These are phyloP conservation scores for Talaromyces pinophilus DNA, from an alignment of 2,329 filamentous ascomycete species.

Conservation along the genomic window DNA sequence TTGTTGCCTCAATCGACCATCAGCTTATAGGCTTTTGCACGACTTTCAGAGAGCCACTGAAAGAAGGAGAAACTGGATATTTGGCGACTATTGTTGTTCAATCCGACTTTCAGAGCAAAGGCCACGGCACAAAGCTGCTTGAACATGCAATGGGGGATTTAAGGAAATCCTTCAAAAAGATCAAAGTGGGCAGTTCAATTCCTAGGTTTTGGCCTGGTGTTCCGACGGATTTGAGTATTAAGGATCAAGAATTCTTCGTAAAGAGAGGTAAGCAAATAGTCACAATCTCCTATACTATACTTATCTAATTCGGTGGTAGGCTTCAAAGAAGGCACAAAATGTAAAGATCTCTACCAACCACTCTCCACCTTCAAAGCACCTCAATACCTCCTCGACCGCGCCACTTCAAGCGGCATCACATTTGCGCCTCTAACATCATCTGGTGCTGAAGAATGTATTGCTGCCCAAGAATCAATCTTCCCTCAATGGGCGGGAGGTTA, in stretches of 20 bases:
- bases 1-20: neutral
- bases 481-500: conserved; percentile 14
- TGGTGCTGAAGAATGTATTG: conserved; percentile 9
- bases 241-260: conserved; percentile 9
- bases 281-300: no score
- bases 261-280: conserved; percentile 5
- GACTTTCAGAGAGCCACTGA: neutral
- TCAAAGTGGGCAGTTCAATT: conserved; percentile 9
- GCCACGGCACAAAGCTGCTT: conserved; percentile 4
- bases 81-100: conserved; percentile 7
- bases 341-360: conserved; percentile 15
- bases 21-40: conserved; percentile 12
- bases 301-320: neutral
- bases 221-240: neutral
- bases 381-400: conserved; percentile 15
- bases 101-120: neutral
- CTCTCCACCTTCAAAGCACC: conserved; percentile 15
- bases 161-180: neutral
- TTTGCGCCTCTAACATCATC: conserved; percentile 15
- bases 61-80: conserved; percentile 7
- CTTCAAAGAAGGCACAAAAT: conserved; percentile 9
- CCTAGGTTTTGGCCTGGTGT: conserved; percentile 18
- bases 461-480: conserved; percentile 13
- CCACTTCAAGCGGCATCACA: conserved; percentile 2
- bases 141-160: neutral